Base-by-base conservation (phyloP, 352 stramenopile genomes). In the Thalassiosira hispida region DNA sequence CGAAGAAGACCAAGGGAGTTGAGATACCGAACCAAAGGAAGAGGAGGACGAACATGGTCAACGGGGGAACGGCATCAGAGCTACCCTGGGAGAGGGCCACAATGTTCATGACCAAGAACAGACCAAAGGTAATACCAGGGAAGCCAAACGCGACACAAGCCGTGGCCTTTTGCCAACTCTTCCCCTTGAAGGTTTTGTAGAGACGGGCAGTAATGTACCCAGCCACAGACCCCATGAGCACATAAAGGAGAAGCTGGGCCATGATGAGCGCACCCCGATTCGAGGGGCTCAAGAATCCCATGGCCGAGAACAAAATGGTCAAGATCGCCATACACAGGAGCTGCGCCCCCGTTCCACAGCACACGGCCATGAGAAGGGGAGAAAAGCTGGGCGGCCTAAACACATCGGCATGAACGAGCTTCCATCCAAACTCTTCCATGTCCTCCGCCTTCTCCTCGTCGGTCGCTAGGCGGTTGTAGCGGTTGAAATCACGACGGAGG, bases 181-280 rank as follows among this genome's bases (percentile, higher is more conserved):
- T 99, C 72, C 97, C 97, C 83, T 99, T 98, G 91, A 99, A 99
- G 76, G 97, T 99, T 89, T 99, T 99, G 95, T 99, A 99, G 47
- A 98, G 93, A 62, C 96, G 92, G 22, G 97, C 95, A 22, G 96
- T 97, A 9, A 96, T 94, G 88, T 98, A 99, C 12, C 98, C 98
- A 16, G 96, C 96, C 29, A 99, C 85, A 70, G 95, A 95, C 33
- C 97, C 97, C 77, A 99, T 95, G 38, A 99, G 83, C 23, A 99
- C 96, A 83, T 98, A 99, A 55, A 98, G 94, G 9, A 99, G 89
- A 1, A 99, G 90, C 69, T 99, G 89, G 9, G 97, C 97, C 75
- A 99, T 99, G 85, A 99, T 94, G 35, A 99, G 90, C 65, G 97
- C 97, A 60, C 98, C 98, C 62, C 98, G 96, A 83, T 98, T 98